Evolutionary conservation across 169 alveolate species (phyloP).

Genomic region (Plasmodium yoelii): DNA sequence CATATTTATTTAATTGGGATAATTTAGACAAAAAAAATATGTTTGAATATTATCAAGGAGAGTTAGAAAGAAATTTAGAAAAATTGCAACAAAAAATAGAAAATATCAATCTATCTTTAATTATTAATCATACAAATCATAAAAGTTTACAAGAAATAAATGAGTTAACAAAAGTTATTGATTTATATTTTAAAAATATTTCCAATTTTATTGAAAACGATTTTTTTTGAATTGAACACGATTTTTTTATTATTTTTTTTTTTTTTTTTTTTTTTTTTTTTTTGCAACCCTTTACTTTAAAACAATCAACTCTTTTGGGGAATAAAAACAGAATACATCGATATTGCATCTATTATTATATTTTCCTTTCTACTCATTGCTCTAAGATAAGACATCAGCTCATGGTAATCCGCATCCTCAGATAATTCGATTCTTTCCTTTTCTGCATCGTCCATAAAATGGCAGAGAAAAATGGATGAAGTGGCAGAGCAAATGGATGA

Average conservation of each 20-base stretch:
- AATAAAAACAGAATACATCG: slow-evolving; percentile 22
- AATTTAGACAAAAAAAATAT: slow-evolving; percentile 29
- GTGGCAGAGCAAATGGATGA: no score
- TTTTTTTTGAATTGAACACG: no score
- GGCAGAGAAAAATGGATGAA: no score
- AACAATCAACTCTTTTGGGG: slow-evolving; percentile 5
- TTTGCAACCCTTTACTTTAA: not conserved
- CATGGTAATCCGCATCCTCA: slow-evolving; percentile 63
- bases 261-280: no score
- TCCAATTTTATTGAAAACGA: slow-evolving; percentile 31
- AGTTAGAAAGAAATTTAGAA: slow-evolving; percentile 58
- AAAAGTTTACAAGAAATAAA: slow-evolving; percentile 22
- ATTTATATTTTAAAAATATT: slow-evolving; percentile 36
- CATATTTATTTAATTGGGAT: slow-evolving; percentile 55
- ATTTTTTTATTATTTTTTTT: no score
- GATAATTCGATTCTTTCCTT: slow-evolving; percentile 47
- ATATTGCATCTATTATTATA: slow-evolving; percentile 22
- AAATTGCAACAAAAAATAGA: slow-evolving; percentile 54
- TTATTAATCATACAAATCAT: slow-evolving; percentile 27
- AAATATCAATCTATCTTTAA: slow-evolving; percentile 28
- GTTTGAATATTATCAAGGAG: slow-evolving; percentile 72
- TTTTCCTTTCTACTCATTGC: slow-evolving; percentile 29
- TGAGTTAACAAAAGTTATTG: slow-evolving; percentile 16
- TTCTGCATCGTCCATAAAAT: slow-evolving; percentile 4
- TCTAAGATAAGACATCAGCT: slow-evolving; percentile 51